Evolutionary conservation across 176 grass and related monocot genomes (phyloP).

Genomic region (barley (Hordeum vulgare)): DNA sequence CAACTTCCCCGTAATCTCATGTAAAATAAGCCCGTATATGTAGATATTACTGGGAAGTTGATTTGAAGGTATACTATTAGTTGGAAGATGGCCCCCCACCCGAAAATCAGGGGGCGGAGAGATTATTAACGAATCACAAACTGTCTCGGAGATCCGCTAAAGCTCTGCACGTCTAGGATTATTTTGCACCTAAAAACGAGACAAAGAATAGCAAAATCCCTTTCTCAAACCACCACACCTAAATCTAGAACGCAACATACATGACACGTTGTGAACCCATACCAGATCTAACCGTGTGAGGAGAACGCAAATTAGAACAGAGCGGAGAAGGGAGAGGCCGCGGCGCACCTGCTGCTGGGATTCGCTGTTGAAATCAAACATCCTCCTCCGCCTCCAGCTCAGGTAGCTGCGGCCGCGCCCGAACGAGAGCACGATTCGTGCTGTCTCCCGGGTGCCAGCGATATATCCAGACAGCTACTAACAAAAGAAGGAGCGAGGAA

Average conservation of each 20-base stretch:
- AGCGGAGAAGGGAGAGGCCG: neutral
- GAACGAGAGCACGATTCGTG: neutral
- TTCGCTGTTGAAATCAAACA: constrained; percentile 29
- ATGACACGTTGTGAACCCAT: neutral
- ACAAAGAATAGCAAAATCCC: neutral
- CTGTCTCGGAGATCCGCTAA: too few relatives aligned
- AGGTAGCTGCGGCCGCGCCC: neutral
- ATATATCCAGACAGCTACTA: constrained; percentile 1
- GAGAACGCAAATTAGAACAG: neutral
- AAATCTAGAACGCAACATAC: neutral
- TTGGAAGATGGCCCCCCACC: too few relatives aligned
- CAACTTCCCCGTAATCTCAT: too few relatives aligned
- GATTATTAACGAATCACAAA: too few relatives aligned
- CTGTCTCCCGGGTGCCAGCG: neutral
- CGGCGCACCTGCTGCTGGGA: constrained; percentile 12
- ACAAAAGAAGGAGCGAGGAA: neutral
- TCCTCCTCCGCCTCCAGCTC: constrained; percentile 22
- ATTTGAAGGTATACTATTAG: too few relatives aligned
- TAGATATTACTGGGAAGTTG: too few relatives aligned
- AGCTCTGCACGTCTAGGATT: too few relatives aligned
- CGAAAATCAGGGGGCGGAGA: too few relatives aligned
- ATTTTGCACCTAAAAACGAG: too few relatives aligned
- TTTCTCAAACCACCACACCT: constrained; percentile 11
- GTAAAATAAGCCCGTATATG: too few relatives aligned
- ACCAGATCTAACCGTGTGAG: constrained; percentile 23